phyloP scores from a whole-genome alignment of 106 monocot species.

The Allium sativum region DNA sequence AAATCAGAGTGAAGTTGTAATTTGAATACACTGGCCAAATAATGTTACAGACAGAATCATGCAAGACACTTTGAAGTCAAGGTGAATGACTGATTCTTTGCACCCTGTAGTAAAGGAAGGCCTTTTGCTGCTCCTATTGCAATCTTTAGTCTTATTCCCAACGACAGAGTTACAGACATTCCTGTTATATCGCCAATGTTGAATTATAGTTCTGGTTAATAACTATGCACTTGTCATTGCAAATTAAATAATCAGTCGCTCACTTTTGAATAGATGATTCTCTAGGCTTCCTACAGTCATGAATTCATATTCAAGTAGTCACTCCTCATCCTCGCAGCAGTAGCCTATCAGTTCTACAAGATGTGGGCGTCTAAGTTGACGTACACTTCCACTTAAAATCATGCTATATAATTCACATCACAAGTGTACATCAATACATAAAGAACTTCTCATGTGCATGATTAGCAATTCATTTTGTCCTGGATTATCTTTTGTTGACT shows the following conservation, averaged over 20 bases:
- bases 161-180: conserved; percentile 36
- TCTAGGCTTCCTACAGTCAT: conserved; percentile 61
- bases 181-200: conserved; percentile 10
- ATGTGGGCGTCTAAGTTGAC: conserved; percentile 20
- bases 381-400: too few relatives aligned
- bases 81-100: conserved; percentile 51
- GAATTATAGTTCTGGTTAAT: too few relatives aligned
- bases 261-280: conserved; percentile 55
- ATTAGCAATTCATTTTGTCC: too few relatives aligned
- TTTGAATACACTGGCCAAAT: too few relatives aligned
- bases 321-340: conserved; percentile 39
- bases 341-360: conserved; percentile 40
- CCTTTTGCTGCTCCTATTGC: conserved; percentile 57
- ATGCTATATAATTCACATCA: too few relatives aligned
- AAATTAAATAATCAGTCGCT: too few relatives aligned
- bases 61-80: conserved; percentile 52
- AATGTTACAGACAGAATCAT: conserved; percentile 31
- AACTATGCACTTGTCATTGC: too few relatives aligned
- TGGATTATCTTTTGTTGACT: too few relatives aligned
- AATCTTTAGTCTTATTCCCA: conserved; percentile 59
- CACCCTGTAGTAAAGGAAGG: conserved; percentile 54
- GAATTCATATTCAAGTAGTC: conserved; percentile 42
- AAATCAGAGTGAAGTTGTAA: too few relatives aligned
- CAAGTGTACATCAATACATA: too few relatives aligned
- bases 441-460: too few relatives aligned